A percentile compares a stretch with the other conserved stretches of the same genome.
Evolutionary conservation across 129 eudicot species (phyloP).

Genomic region (Artemisia annua): DNA sequence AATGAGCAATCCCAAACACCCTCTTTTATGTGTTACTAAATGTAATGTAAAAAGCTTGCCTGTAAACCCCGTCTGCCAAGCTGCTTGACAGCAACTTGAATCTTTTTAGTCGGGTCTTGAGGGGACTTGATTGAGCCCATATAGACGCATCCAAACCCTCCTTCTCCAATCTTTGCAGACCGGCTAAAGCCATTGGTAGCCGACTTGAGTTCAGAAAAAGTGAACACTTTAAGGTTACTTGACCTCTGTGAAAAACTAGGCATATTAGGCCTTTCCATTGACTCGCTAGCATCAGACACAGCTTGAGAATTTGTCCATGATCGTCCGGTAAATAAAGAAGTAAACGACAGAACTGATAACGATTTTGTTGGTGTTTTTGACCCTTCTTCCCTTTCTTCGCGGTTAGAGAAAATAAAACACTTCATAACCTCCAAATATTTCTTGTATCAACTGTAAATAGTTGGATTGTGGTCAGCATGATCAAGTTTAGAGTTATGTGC

Average conservation of each 20-base stretch:
- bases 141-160: slow-evolving; percentile 93
- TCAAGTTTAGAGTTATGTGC: not conserved
- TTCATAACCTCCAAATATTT: slow-evolving; percentile 47
- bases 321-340: slow-evolving; percentile 49
- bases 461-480: not conserved
- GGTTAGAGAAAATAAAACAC: slow-evolving; percentile 55
- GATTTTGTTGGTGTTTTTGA: slow-evolving; percentile 50
- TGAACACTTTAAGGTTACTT: slow-evolving; percentile 72
- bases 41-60: slow-evolving; percentile 44
- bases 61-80: slow-evolving; percentile 72
- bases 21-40: not conserved
- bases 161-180: slow-evolving; percentile 86
- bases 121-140: slow-evolving; percentile 59
- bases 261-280: slow-evolving; percentile 45
- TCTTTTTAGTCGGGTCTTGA: slow-evolving; percentile 55
- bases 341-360: slow-evolving; percentile 39
- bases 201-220: slow-evolving; percentile 66
- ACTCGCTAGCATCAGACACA: slow-evolving; percentile 76
- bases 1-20: too few relatives aligned
- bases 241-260: slow-evolving; percentile 55
- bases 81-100: slow-evolving; percentile 88
- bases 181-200: slow-evolving; percentile 78
- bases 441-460: slow-evolving; percentile 14
- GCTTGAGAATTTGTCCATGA: slow-evolving; percentile 67
- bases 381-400: slow-evolving; percentile 55